Percentiles rank a stretch among this genome's conserved stretches.
Evolutionary conservation across 177 flowering plant genomes (phyloP).

Genomic region (Vitis hybrid): DNA sequence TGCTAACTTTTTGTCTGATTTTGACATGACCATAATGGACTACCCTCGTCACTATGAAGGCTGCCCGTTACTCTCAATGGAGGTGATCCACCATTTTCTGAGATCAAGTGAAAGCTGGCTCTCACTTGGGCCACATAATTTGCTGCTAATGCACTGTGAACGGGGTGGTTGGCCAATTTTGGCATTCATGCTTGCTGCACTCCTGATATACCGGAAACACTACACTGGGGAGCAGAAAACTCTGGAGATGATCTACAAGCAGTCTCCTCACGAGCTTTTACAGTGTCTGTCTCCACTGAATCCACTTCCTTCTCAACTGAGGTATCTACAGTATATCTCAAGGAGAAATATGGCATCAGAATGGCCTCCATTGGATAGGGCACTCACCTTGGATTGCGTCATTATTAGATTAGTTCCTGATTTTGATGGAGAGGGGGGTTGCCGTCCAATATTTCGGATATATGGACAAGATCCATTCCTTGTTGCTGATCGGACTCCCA

Average conservation of each 20-base stretch:
- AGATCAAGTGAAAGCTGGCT: constrained; percentile 95
- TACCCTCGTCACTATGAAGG: constrained; percentile 85
- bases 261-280: constrained; percentile 88
- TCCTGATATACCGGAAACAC: constrained; percentile 73
- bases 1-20: constrained; percentile 37
- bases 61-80: constrained; percentile 79
- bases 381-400: constrained; percentile 80
- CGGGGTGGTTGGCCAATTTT: constrained; percentile 92
- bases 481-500: constrained; percentile 54
- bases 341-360: constrained; percentile 82
- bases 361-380: constrained; percentile 94
- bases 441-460: constrained; percentile 77
- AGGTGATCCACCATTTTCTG: constrained; percentile 83
- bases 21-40: constrained; percentile 70
- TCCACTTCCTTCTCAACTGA: constrained; percentile 88
- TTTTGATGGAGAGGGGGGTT: constrained; percentile 76
- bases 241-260: constrained; percentile 87
- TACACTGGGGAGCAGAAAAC: constrained; percentile 80
- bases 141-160: constrained; percentile 89
- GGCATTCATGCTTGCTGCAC: constrained; percentile 90
- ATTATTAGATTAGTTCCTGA: constrained; percentile 78
- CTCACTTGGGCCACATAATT: constrained; percentile 68
- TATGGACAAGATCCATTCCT: constrained; percentile 83
- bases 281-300: constrained; percentile 70
- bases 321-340: constrained; percentile 86